These are phyloP conservation scores for Amanita inopinata DNA, from an alignment of 768 basidiomycete genomes.

Conservation along the genomic window DNA sequence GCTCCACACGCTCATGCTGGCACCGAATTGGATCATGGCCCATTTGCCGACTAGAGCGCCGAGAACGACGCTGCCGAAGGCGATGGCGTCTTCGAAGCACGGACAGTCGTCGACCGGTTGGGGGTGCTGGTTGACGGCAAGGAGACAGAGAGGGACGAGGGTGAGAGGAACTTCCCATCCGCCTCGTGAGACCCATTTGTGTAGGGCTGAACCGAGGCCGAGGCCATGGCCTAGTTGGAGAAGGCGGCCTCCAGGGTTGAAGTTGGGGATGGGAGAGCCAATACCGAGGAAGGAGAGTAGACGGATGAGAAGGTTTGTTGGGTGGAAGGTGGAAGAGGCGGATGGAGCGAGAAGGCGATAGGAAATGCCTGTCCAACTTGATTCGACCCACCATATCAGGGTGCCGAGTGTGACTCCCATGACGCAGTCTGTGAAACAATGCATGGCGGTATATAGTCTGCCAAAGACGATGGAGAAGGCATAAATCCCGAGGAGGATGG, in stretches of 20 bases:
- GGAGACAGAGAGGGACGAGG: constrained; percentile 51
- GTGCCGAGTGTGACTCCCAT: constrained; percentile 58
- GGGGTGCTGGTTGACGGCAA: constrained; percentile 82
- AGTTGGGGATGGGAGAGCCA: constrained; percentile 7
- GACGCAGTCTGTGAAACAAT: constrained; percentile 69
- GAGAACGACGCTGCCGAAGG: constrained; percentile 75
- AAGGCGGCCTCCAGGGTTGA: constrained; percentile 14
- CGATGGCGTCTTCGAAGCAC: constrained; percentile 96
- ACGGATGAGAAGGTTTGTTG: constrained; percentile 21
- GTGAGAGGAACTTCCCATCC: constrained; percentile 51
- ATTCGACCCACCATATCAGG: constrained; percentile 55
- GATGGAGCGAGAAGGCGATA: constrained; percentile 21
- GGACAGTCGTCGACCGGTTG: constrained; percentile 96
- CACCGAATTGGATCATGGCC: constrained; percentile 38
- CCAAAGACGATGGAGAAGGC: constrained; percentile 68
- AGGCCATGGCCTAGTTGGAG: constrained; percentile 30
- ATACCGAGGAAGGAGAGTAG: constrained; percentile 18
- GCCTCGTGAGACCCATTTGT: constrained; percentile 25
- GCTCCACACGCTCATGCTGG: constrained; percentile 19
- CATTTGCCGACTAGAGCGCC: constrained; percentile 68
- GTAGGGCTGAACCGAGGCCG: constrained; percentile 24
- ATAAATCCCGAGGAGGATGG: constrained; percentile 44
- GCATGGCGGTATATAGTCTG: constrained; percentile 82
- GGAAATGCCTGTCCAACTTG: constrained; percentile 32
- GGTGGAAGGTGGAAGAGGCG: constrained; percentile 18